A percentile compares a stretch with the other conserved stretches of the same genome.
Evolutionary conservation across 306 rosid genomes (phyloP).

Genomic region (Delonix regia): DNA sequence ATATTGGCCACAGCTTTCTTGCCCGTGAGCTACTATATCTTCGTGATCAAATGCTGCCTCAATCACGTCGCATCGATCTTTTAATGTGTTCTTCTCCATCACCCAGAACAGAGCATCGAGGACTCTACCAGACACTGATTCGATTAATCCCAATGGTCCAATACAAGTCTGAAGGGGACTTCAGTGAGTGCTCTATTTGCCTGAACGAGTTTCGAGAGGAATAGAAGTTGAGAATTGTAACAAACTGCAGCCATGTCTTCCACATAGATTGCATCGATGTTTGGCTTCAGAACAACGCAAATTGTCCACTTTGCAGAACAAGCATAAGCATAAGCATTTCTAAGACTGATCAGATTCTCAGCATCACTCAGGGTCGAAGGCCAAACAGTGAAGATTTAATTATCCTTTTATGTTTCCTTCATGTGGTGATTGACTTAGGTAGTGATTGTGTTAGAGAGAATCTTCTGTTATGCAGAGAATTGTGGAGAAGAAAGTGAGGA

Average conservation of each 20-base stretch:
- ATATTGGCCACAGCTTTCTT: slow-evolving; percentile 63
- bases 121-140: slow-evolving; percentile 65
- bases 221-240: slow-evolving; percentile 72
- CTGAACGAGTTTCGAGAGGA: slow-evolving; percentile 66
- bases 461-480: slow-evolving; percentile 17
- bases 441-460: not conserved
- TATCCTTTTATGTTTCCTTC: too few species aligned
- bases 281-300: slow-evolving; percentile 79
- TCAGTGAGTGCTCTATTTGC: slow-evolving; percentile 70
- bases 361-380: slow-evolving; percentile 34
- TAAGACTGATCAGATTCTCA: slow-evolving; percentile 30
- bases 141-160: slow-evolving; percentile 65
- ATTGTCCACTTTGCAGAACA: slow-evolving; percentile 83
- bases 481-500: slow-evolving; percentile 39
- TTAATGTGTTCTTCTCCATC: slow-evolving; percentile 53
- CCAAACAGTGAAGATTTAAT: slow-evolving; percentile 41
- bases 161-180: slow-evolving; percentile 41
- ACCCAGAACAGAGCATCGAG: slow-evolving; percentile 39
- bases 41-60: slow-evolving; percentile 81
- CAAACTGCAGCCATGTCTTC: slow-evolving; percentile 70
- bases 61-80: slow-evolving; percentile 56
- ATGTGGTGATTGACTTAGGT: slow-evolving; percentile 65
- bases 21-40: slow-evolving; percentile 67
- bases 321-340: slow-evolving; percentile 24
- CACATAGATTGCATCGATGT: slow-evolving; percentile 87